Conservation (phyloP, 129 eudicot genomes). For the Flaveria trinervia region DNA sequence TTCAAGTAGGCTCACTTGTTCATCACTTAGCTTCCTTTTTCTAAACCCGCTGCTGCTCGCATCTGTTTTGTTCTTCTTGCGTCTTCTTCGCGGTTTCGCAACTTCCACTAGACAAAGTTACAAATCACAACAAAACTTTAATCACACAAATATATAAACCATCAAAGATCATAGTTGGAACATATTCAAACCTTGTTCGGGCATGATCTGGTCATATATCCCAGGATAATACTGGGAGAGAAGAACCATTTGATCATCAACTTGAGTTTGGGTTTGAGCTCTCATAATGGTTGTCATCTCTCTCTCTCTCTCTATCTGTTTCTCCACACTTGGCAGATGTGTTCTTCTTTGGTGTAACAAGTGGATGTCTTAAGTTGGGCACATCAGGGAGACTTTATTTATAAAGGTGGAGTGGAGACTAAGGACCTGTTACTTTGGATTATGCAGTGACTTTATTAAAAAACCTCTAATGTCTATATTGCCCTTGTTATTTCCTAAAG, state of each 20-base stretch:
- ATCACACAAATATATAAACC: constrained; percentile 21
- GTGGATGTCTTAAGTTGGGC: constrained; percentile 42
- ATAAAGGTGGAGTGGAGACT: constrained; percentile 47
- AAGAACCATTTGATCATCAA: constrained; percentile 67
- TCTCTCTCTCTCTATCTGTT: constrained; percentile 25
- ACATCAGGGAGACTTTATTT: constrained; percentile 44
- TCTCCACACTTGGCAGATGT: constrained; percentile 40
- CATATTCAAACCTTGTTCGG: constrained; percentile 55
- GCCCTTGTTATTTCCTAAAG: constrained; percentile 27
- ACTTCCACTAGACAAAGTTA: constrained; percentile 37
- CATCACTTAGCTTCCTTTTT: constrained; percentile 78
- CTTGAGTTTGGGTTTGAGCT: constrained; percentile 30
- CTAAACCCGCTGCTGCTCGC: constrained; percentile 45
- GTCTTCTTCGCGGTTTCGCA: constrained; percentile 51
- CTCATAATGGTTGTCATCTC: constrained; percentile 44
- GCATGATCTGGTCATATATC: constrained; percentile 57
- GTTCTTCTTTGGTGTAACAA: constrained; percentile 35
- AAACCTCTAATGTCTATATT: constrained; percentile 17
- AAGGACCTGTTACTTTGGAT: constrained; percentile 38
- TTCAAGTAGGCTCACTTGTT: constrained; percentile 66
- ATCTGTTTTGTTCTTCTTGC: constrained; percentile 59
- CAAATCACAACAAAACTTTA: constrained; percentile 2
- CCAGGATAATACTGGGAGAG: constrained; percentile 77
- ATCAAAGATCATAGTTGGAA: background rate
- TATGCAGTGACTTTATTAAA: constrained; percentile 42